These are phyloP conservation scores for Cyberlindnera galapagoensis DNA, from an alignment of 805 yeast species.

Conservation along the genomic window DNA sequence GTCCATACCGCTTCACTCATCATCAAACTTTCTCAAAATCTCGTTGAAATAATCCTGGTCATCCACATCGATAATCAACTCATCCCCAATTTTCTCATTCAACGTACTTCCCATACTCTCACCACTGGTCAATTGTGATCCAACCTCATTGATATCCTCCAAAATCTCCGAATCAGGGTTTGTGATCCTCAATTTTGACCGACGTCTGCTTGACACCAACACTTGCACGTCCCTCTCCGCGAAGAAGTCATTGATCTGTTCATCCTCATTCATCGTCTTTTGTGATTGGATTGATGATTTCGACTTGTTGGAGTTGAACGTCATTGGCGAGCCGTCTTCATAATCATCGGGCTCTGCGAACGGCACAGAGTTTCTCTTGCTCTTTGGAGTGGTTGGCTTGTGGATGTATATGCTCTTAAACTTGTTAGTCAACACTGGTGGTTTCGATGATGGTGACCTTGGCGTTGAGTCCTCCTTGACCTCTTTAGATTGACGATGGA, in stretches of 20 bases:
- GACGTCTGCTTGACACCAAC: conserved; percentile 57
- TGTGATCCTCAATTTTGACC: conserved; percentile 51
- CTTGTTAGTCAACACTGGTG: no score
- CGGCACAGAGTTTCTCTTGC: no score
- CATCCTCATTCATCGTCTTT: conserved; percentile 5
- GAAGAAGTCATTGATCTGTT: conserved; percentile 35
- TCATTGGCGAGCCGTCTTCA: conserved; percentile 14
- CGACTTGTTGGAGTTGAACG: conserved; percentile 11
- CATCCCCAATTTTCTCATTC: conserved; percentile 1
- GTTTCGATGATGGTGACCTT: no score
- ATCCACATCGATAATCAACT: conserved; percentile 12
- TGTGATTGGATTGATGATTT: conserved; percentile 7
- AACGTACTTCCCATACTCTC: conserved; percentile 7
- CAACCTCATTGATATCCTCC: conserved; percentile 10
- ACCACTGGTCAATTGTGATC: conserved; percentile 6
- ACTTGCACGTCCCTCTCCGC: conserved; percentile 62
- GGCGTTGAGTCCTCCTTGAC: no score
- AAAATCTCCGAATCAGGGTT: conserved; percentile 45
- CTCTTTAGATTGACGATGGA: no score
- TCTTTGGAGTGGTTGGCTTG: no score
- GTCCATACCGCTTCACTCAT: no score
- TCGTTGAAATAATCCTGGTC: conserved; percentile 22
- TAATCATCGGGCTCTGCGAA: conserved; percentile 23
- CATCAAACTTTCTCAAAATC: conserved; percentile 28
- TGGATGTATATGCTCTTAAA: no score